Evolutionary conservation across 108 stramenopile species (phyloP).

Genomic region (Mediolabrus comicus): DNA sequence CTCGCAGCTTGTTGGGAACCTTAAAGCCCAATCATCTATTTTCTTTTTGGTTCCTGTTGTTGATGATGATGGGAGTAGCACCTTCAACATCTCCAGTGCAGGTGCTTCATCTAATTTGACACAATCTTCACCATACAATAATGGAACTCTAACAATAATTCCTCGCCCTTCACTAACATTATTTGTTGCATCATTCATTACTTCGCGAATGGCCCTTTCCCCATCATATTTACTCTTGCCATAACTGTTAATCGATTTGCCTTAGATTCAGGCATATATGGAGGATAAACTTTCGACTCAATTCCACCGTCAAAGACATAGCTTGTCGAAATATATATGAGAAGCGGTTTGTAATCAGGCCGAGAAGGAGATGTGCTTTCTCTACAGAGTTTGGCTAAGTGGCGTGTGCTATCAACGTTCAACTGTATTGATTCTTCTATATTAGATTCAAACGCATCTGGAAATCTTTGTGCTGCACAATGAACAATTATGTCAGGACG

Average conservation of each 20-base stretch:
- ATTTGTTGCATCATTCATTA: slow-evolving; percentile 10
- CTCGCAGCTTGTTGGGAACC: slow-evolving; percentile 34
- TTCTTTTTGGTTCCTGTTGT: neutral
- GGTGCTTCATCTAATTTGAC: slow-evolving; percentile 29
- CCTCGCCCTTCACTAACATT: slow-evolving; percentile 8
- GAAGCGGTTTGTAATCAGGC: slow-evolving; percentile 7
- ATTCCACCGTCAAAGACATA: slow-evolving; percentile 38
- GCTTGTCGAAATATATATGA: slow-evolving; percentile 34
- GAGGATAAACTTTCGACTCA: slow-evolving; percentile 15
- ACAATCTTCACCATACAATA: slow-evolving; percentile 43
- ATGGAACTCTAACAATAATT: slow-evolving; percentile 26
- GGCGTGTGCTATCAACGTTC: slow-evolving; percentile 25
- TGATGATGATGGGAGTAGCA: slow-evolving; percentile 6
- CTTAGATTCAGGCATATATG: slow-evolving; percentile 22
- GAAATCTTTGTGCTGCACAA: slow-evolving; percentile 34
- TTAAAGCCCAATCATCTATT: slow-evolving; percentile 34
- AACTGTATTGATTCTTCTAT: slow-evolving; percentile 15
- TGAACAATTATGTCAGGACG: slow-evolving; percentile 30
- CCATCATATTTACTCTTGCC: slow-evolving; percentile 35
- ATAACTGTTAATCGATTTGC: slow-evolving; percentile 27
- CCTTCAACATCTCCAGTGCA: slow-evolving; percentile 36
- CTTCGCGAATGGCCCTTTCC: slow-evolving; percentile 24
- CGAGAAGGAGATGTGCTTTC: neutral
- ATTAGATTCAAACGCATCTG: slow-evolving; percentile 29
- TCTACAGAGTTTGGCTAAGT: slow-evolving; percentile 17